Conservation (phyloP, 2,329 filamentous ascomycete genomes). For the Hypoxylon sp. region DNA sequence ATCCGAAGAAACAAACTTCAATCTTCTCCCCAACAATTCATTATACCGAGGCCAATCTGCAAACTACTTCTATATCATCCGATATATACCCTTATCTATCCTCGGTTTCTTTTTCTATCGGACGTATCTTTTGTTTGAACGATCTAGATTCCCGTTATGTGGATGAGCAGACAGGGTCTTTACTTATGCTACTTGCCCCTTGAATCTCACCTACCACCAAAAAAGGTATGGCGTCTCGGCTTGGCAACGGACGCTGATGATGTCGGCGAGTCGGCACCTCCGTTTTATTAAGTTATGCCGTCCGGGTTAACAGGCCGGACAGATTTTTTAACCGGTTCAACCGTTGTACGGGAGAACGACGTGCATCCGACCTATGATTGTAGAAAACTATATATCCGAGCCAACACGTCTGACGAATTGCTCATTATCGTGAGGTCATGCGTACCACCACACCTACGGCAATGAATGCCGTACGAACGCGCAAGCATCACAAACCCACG, state of each 20-base stretch:
- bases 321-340: constrained; percentile 23
- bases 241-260: constrained; percentile 1
- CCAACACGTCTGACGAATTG: background rate
- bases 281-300: constrained; percentile 24
- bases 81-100: background rate
- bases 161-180: constrained; percentile 1
- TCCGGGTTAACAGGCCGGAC: constrained; percentile 31
- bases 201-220: background rate
- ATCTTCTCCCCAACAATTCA: background rate
- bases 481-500: background rate
- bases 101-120: background rate
- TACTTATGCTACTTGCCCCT: constrained; percentile 1
- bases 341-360: background rate
- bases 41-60: background rate
- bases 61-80: background rate
- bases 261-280: constrained; percentile 16
- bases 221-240: constrained; percentile 6
- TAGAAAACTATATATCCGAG: background rate
- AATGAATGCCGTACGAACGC: constrained; percentile 2
- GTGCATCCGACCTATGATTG: background rate
- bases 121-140: background rate
- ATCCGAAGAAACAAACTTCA: background rate
- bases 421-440: background rate
- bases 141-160: background rate
- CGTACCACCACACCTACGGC: constrained; percentile 5